Base-by-base conservation (phyloP, 1,284 basidiomycete species). In the Puccinia triticina region DNA sequence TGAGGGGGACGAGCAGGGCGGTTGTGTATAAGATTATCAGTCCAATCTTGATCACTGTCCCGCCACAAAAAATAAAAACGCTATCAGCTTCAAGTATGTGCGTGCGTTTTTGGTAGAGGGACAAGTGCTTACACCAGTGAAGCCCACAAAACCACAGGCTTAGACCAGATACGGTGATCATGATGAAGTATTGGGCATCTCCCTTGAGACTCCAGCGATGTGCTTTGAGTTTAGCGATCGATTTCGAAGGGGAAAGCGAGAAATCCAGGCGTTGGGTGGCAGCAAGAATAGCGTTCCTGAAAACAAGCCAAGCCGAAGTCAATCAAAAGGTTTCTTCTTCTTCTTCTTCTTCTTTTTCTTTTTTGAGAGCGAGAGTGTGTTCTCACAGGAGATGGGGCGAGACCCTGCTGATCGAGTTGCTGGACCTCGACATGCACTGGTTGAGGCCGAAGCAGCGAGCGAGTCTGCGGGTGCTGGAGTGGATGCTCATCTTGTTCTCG, bases 1-100 rank as follows among this genome's bases (percentile, higher is more conserved):
- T 95, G 83, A 96, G 89, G 0, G 96, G 96, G 59, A 98, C 87
- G 79, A 95, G 88, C 77, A 97, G 89, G 18, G 90, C 92, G 50
- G 90, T 86, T 66, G 88, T 86, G 88, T 93, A 97, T 53, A 92
- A 88, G 18, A 91, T 81, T n/a, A 95, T 93, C 85, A 98, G 93
- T 83, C 90, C 84, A 64, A 98, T 90, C 87, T 96, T 97, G 86
- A 91, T 87, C 7, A 93, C 91, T 85, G 93, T 91, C 21, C n/a
- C 34, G 11, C 10, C 10, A 34, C n/a, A 29, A 73, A 50, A 73
- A 73, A 50, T 21, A 12, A 26, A n/a, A 37, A 55, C 23, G n/a
- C 16, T 46, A 21, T 73, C 37, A 66, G 37, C 43, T 67, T 4
- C 5, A 32, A 67, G 32, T 4, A 34, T n/a, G 32, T 67, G 32